Evolutionary conservation across 225 moss, liverwort and hornwort species (phyloP), one percentile per base, ranked within the genome.

Genomic region (Neckera pumila): DNA sequence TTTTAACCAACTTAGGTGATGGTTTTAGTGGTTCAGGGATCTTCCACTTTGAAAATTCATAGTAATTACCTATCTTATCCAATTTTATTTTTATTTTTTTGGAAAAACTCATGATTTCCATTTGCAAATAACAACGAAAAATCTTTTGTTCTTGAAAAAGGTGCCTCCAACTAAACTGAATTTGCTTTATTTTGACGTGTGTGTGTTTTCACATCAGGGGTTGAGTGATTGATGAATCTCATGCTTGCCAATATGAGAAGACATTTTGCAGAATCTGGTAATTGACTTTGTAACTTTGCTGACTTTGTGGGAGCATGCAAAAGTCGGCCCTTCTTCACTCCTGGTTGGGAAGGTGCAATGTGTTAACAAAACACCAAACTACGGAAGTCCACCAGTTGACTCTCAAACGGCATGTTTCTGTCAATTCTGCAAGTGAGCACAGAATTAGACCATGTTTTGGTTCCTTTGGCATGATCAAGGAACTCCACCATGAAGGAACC

Each of bases 41-140:
- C 47, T 75, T 12, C 19, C 19, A 75, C 74, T 75, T 75, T 20
- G 7, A 31, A 47, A 47, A 31, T 74, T 74, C 18, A 31, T 74
- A 19, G 1, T 47, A 28, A 73, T 28, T 17, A 45, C 6, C 28
- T 28, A 73, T 17, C 9, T 45, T 43, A 16, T 43, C 16, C 16
- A 19, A 18, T 5, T 0, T 3, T 3, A 18, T 5, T 0, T 3
- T 3, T 12, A 1, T 12, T 13, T 12, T 21, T 6, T 38, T 12
- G 12, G 0, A 13, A 47, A 63, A 63, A 42, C 17, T 72, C 45
- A 45, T 72, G 30, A 45, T 30, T 45, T 45, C 18, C 30, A 43
- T 17, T 18, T 47, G 1, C 31, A 11, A 11, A 47, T 30, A 28
- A 6, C 11, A 3, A 6, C n/a, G n/a, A 45, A 43, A 10, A 9